phyloP scores from a whole-genome alignment of 352 stramenopile genomes.

The Phytophthora pistaciae region DNA sequence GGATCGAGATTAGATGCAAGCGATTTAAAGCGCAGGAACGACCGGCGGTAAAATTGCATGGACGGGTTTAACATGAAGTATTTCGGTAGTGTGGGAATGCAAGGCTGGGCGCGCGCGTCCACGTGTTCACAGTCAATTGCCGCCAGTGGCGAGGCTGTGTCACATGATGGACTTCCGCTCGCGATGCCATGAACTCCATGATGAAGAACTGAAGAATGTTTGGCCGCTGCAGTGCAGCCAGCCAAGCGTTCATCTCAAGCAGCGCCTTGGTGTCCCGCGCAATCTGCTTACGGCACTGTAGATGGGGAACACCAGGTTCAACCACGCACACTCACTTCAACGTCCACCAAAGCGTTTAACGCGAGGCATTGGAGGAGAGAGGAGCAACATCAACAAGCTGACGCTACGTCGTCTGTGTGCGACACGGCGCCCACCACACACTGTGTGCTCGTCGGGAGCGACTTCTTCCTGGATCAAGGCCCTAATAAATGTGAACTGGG shows the following conservation, averaged over 20 bases:
- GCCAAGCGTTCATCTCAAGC: no score
- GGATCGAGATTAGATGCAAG: slow-evolving; percentile 21
- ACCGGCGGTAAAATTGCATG: slow-evolving; percentile 13
- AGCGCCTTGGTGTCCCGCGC: no score
- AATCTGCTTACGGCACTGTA: no score
- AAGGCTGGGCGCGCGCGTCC: slow-evolving; percentile 5
- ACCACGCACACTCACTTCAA: no score
- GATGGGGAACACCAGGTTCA: no score
- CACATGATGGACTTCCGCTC: slow-evolving; percentile 1
- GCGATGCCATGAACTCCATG: not conserved
- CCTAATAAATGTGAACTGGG: not conserved
- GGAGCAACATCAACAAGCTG: no score
- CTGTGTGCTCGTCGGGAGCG: no score
- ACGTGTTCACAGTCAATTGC: not conserved
- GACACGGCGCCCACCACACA: no score
- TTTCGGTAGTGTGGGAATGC: slow-evolving; percentile 35
- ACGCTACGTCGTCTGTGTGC: no score
- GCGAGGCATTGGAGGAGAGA: not conserved
- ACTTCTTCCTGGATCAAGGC: no score
- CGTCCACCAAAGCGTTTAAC: not conserved
- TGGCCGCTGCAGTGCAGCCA: no score
- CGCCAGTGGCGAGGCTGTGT: not conserved
- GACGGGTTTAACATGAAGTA: slow-evolving; percentile 22
- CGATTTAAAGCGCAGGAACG: slow-evolving; percentile 7
- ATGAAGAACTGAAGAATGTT: no score